phyloP scores from a whole-genome alignment of 2,329 filamentous ascomycete species.

The Septoria linicola region DNA sequence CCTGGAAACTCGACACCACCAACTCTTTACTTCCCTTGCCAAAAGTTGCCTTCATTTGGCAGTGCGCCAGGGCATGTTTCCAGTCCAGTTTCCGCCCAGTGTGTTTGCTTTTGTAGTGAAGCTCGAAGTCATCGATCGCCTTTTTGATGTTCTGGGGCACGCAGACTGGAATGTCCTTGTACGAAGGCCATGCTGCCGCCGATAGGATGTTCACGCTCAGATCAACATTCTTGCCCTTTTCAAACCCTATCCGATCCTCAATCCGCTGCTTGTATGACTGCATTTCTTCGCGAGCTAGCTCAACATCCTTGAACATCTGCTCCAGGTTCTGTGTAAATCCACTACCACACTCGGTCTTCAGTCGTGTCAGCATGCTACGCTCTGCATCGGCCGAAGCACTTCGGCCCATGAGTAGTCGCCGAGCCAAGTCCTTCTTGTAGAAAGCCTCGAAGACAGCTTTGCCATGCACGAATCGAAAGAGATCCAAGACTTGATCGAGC shows the following conservation, averaged over 20 bases:
- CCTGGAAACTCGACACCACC: conserved; percentile 87
- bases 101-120: conserved; percentile 86
- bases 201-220: conserved; percentile 89
- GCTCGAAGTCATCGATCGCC: conserved; percentile 79
- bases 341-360: conserved; percentile 90
- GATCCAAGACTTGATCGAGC: conserved; percentile 84
- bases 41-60: conserved; percentile 78
- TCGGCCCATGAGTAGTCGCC: conserved; percentile 83
- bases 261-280: conserved; percentile 73
- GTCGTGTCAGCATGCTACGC: conserved; percentile 86
- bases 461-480: conserved; percentile 95
- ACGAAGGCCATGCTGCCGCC: conserved; percentile 87
- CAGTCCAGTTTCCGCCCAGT: conserved; percentile 82
- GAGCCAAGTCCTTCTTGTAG: conserved; percentile 95
- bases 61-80: conserved; percentile 93
- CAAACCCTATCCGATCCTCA: conserved; percentile 50
- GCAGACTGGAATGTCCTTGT: conserved; percentile 71
- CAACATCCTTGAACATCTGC: conserved; percentile 99
- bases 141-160: conserved; percentile 72
- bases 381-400: conserved; percentile 95
- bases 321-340: conserved; percentile 96
- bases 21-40: conserved; percentile 80
- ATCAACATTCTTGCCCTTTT: conserved; percentile 61
- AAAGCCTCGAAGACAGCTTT: conserved; percentile 98
- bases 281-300: conserved; percentile 91